Conservation (phyloP, 768 basidiomycete genomes). For the Tubosaeta sp. region DNA sequence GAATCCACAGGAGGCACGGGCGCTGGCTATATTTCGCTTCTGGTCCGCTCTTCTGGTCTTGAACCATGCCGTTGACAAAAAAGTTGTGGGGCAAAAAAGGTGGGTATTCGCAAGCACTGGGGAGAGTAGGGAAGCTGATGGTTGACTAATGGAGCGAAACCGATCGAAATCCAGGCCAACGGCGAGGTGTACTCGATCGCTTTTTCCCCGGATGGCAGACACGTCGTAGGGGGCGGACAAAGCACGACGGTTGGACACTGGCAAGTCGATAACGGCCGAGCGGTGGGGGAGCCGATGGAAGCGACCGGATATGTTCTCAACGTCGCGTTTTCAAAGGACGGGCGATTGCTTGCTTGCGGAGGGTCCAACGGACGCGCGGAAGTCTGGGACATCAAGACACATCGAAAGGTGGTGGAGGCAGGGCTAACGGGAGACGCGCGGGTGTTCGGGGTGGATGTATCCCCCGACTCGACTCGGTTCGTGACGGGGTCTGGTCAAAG, state of each 20-base stretch:
- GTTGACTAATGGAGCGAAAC: neutral
- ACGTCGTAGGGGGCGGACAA: conserved; percentile 3
- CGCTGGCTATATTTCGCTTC: neutral
- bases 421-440: neutral
- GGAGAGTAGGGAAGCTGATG: neutral
- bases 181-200: conserved; percentile 1
- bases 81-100: conserved; percentile 1
- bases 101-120: neutral
- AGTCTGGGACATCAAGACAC: conserved; percentile 7
- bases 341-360: conserved; percentile 4
- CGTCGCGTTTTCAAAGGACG: conserved; percentile 7
- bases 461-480: conserved; percentile 7
- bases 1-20: neutral
- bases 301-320: neutral
- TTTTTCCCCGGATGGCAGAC: conserved; percentile 2
- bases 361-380: conserved; percentile 1
- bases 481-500: conserved; percentile 1
- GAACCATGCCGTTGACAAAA: neutral
- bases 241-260: conserved; percentile 3
- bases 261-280: conserved; percentile 2
- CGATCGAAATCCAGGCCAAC: conserved; percentile 3
- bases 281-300: conserved; percentile 1
- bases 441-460: conserved; percentile 7
- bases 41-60: neutral
- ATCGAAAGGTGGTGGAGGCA: neutral